Evolutionary conservation across 129 eudicot genomes (phyloP), one percentile per base, ranked within the genome.

Genomic region (Artemisia annua): DNA sequence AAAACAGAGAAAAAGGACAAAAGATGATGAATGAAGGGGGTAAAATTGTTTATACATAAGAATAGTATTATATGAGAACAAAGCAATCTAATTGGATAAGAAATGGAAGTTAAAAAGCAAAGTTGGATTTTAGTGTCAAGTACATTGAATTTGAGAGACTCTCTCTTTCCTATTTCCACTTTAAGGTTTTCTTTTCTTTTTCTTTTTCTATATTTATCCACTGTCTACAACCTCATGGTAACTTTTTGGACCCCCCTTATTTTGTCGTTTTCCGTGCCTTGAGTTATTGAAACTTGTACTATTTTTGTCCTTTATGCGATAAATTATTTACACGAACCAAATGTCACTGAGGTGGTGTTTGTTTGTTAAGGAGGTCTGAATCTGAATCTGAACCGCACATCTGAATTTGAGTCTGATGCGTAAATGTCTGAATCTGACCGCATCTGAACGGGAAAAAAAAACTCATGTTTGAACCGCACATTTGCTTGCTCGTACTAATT

Each of bases 41-140:
- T n/a, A n/a, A n/a, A n/a, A n/a, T n/a, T n/a, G n/a, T n/a, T n/a
- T 44, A 64, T 26, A 64, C 68, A 71, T 72, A 46, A 65, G 65
- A 55, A 63, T 74, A 57, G 72, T 22, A 35, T 39, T 7, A 39
- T 39, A 39, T 55, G 67, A 20, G 72, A 71, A 75, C 32, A 53
- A 70, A 75, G 73, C 44, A 28, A 75, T 81, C 18, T 15, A 50
- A 81, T 81, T 81, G 84, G 84, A n/a, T 70, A 48, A 73, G 46
- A 55, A 22, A 55, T 70, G 73, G 69, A 78, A 71, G 72, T 78
- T 70, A 64, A 81, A 7, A 75, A 71, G 69, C 15, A 28, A 57
- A 54, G 46, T 75, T 81, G 78, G 83, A 72, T 59, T 76, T 48
- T 80, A 63, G 80, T 71, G 69, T 20, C 73, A 57, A 48, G 81